A percentile compares a stretch with the other conserved stretches of the same genome.
These are phyloP conservation scores for Nitzschia sp. DNA, from an alignment of 108 stramenopile genomes.

Conservation along the genomic window DNA sequence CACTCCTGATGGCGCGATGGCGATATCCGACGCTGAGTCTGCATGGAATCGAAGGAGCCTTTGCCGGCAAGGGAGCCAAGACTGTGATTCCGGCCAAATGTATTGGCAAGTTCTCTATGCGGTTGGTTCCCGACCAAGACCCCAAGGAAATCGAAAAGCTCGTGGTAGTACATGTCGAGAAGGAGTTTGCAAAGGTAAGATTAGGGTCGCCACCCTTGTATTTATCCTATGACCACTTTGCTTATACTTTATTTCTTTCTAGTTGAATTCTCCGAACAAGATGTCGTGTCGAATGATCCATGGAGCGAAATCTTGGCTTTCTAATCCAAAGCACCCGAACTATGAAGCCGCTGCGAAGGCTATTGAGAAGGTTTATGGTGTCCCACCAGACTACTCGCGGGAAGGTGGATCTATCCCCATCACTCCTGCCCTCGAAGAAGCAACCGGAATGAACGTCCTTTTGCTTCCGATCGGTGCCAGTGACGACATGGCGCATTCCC, in stretches of 20 bases:
- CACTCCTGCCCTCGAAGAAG: slow-evolving; percentile 71
- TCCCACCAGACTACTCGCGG: slow-evolving; percentile 70
- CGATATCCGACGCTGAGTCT: slow-evolving; percentile 82
- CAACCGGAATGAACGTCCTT: slow-evolving; percentile 85
- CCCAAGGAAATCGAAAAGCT: slow-evolving; percentile 54
- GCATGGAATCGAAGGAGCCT: slow-evolving; percentile 87
- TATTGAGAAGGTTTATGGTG: slow-evolving; percentile 66
- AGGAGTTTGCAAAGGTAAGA: slow-evolving; percentile 50
- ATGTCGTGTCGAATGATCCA: slow-evolving; percentile 57
- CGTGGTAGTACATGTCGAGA: slow-evolving; percentile 58
- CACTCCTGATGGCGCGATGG: slow-evolving; percentile 79
- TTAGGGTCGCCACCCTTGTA: too few relatives aligned
- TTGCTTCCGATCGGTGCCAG: slow-evolving; percentile 83
- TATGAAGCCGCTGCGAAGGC: slow-evolving; percentile 76
- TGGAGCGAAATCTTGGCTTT: slow-evolving; percentile 78
- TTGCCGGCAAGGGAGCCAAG: slow-evolving; percentile 77
- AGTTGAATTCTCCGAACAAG: slow-evolving; percentile 63
- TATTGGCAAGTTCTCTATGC: slow-evolving; percentile 81
- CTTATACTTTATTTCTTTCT: background rate
- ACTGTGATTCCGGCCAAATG: slow-evolving; percentile 82
- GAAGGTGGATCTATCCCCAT: slow-evolving; percentile 88
- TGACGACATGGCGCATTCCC: slow-evolving; percentile 87
- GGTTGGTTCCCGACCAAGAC: slow-evolving; percentile 83
- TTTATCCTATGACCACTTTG: background rate
- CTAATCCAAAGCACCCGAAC: slow-evolving; percentile 79